Percentiles rank a stretch among this genome's conserved stretches.
phyloP scores from a whole-genome alignment of 192 early-diverging fungal genomes.

The Physocladia obscura region DNA sequence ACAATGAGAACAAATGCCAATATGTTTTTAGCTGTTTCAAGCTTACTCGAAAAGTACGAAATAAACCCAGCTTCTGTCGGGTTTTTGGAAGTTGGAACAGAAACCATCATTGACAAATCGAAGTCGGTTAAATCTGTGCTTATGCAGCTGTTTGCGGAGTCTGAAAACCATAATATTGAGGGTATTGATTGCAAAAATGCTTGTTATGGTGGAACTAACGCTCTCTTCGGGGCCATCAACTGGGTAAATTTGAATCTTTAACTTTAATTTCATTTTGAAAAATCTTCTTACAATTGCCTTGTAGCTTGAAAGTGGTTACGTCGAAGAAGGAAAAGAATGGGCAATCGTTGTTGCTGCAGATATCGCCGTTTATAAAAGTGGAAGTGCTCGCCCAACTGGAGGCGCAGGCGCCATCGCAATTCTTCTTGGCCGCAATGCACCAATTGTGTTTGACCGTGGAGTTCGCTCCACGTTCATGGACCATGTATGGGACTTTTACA shows the following conservation, averaged over 20 bases:
- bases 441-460: constrained; percentile 86
- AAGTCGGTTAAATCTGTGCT: constrained; percentile 96
- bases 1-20: too few species aligned
- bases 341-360: constrained; percentile 75
- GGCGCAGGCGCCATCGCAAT: constrained; percentile 91
- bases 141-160: constrained; percentile 91
- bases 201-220: constrained; percentile 96
- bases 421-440: constrained; percentile 88
- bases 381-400: constrained; percentile 88
- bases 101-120: constrained; percentile 99
- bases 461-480: constrained; percentile 92
- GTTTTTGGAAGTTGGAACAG: constrained; percentile 95
- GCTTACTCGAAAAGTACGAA: constrained; percentile 90
- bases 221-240: constrained; percentile 95
- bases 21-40: constrained; percentile 69
- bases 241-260: too few species aligned
- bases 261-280: too few species aligned
- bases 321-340: constrained; percentile 81
- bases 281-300: too few species aligned
- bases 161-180: constrained; percentile 90
- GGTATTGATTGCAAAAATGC: constrained; percentile 98
- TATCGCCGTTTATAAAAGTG: constrained; percentile 93
- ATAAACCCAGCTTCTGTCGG: constrained; percentile 85
- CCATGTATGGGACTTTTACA: constrained; percentile 98
- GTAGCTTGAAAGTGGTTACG: constrained; percentile 78